Conservation (phyloP, 441 rosid genomes). For the Omphalea diandra region DNA sequence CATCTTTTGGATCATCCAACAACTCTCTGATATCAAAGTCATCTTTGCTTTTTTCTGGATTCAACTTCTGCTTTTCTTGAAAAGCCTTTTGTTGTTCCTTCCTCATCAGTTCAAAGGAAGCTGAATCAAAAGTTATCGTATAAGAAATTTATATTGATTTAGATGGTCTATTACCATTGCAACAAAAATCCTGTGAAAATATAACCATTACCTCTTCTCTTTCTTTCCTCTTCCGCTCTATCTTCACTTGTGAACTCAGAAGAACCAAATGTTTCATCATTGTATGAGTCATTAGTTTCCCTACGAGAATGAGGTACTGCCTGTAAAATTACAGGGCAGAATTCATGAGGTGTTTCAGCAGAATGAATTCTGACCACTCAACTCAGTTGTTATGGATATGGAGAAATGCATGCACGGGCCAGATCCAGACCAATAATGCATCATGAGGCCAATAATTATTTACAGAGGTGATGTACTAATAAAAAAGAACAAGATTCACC, state of each 20-base stretch:
- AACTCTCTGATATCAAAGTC: slow-evolving; percentile 65
- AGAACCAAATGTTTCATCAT: slow-evolving; percentile 98
- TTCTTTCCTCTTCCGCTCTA: slow-evolving; percentile 94
- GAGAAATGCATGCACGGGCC: background rate
- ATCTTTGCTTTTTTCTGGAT: slow-evolving; percentile 56
- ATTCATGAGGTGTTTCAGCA: background rate
- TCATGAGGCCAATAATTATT: background rate
- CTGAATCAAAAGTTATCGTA: slow-evolving; percentile 43
- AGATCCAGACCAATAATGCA: slow-evolving; percentile 8
- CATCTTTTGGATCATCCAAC: slow-evolving; percentile 63
- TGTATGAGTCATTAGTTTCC: slow-evolving; percentile 65
- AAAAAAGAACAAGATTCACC: slow-evolving; percentile 41
- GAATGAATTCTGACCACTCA: background rate
- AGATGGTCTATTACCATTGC: too few relatives aligned
- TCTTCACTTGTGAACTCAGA: slow-evolving; percentile 73
- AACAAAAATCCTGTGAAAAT: slow-evolving; percentile 13
- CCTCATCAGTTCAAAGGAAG: slow-evolving; percentile 93
- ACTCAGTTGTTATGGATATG: slow-evolving; percentile 1
- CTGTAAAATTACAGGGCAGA: slow-evolving; percentile 41
- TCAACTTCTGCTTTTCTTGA: slow-evolving; percentile 76
- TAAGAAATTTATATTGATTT: too few relatives aligned
- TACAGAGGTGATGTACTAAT: background rate
- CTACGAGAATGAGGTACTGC: slow-evolving; percentile 69
- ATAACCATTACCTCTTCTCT: slow-evolving; percentile 77
- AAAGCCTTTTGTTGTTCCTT: slow-evolving; percentile 89